Percentiles rank a stretch among this genome's conserved stretches.
These are phyloP conservation scores for Lodderomyces orthopsilosis DNA, from an alignment of 1,139 yeast genomes.

Conservation along the genomic window DNA sequence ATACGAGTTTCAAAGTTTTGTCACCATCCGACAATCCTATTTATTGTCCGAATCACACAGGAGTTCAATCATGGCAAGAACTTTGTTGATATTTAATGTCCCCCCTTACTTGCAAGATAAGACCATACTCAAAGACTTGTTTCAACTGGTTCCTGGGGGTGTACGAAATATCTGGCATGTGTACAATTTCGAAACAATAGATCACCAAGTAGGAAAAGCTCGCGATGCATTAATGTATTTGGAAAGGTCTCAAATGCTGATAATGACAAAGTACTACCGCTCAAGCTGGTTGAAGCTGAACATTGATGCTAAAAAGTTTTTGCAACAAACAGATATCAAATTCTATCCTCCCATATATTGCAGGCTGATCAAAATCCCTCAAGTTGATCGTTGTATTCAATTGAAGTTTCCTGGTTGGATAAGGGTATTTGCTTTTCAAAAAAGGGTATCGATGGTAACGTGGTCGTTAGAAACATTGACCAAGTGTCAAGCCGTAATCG, in stretches of 20 bases:
- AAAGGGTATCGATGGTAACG: slow-evolving; percentile 18
- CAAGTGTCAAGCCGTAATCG: slow-evolving; percentile 19
- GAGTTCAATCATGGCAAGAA: slow-evolving; percentile 28
- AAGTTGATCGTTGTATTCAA: slow-evolving; percentile 25
- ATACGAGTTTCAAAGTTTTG: slow-evolving; percentile 49
- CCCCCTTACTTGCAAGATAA: slow-evolving; percentile 34
- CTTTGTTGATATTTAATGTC: slow-evolving; percentile 50
- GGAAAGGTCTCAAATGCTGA: slow-evolving; percentile 31
- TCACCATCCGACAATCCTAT: slow-evolving; percentile 42
- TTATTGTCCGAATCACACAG: slow-evolving; percentile 27
- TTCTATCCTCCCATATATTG: slow-evolving; percentile 37
- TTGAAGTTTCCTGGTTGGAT: slow-evolving; percentile 31
- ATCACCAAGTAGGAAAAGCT: slow-evolving; percentile 28
- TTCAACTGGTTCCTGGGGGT: slow-evolving; percentile 42
- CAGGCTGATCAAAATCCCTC: slow-evolving; percentile 19
- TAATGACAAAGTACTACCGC: slow-evolving; percentile 17
- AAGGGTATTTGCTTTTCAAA: slow-evolving; percentile 24
- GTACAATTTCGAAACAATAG: slow-evolving; percentile 39
- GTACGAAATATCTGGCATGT: slow-evolving; percentile 51
- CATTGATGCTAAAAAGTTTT: background rate
- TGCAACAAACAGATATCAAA: slow-evolving; percentile 7
- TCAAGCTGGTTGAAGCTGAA: background rate
- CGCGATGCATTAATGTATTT: slow-evolving; percentile 32
- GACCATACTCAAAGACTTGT: slow-evolving; percentile 24
- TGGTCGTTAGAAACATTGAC: slow-evolving; percentile 31